phyloP scores from a whole-genome alignment of 1,139 yeast genomes.

The Arxiozyma slooffiae region DNA sequence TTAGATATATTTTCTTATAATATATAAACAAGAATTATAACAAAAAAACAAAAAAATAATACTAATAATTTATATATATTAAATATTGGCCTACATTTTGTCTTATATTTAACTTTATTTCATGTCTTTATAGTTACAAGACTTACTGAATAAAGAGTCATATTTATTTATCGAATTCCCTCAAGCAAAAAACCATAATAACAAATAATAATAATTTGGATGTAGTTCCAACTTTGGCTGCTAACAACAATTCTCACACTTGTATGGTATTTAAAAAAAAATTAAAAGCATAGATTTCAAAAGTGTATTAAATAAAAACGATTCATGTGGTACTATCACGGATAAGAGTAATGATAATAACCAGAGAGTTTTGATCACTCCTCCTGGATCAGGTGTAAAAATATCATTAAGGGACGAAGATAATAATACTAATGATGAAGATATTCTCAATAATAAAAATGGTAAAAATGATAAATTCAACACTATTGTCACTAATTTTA shows the following conservation, averaged over 20 bases:
- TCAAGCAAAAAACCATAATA: too few species aligned
- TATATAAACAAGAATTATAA: too few species aligned
- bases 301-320: background rate
- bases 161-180: background rate
- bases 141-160: slow-evolving; percentile 3
- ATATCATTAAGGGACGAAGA: slow-evolving; percentile 1
- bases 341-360: too few species aligned
- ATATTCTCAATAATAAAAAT: too few species aligned
- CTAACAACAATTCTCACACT: background rate
- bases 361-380: background rate
- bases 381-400: background rate
- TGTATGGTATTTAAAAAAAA: background rate
- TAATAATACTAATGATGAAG: too few species aligned
- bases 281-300: background rate
- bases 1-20: too few species aligned
- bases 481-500: background rate
- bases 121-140: slow-evolving; percentile 2
- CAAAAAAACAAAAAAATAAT: too few species aligned
- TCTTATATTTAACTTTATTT: background rate
- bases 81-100: too few species aligned
- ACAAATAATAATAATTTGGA: background rate
- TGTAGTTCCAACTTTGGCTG: background rate
- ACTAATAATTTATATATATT: too few species aligned
- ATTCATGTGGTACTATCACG: background rate
- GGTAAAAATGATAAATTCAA: background rate